These are phyloP conservation scores for Hemileccinum hortonii DNA, from an alignment of 1,284 basidiomycete genomes.

Conservation along the genomic window DNA sequence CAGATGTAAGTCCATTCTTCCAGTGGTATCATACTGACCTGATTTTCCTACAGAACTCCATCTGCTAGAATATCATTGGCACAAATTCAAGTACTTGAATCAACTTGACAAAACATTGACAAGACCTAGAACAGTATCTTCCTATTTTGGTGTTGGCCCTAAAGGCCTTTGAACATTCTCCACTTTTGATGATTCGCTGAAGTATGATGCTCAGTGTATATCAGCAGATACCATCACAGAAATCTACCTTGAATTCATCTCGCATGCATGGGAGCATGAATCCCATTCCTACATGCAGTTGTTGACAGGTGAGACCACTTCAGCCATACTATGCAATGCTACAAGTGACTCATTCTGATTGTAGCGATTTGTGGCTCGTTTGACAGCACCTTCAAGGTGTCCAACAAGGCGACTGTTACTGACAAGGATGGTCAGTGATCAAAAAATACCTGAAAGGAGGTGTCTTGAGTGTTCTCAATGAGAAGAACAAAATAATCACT, in stretches of 20 bases:
- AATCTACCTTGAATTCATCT: neutral
- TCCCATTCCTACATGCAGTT: neutral
- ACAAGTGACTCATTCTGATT: neutral
- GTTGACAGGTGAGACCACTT: neutral
- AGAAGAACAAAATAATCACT: slow-evolving; percentile 1
- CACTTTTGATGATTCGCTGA: neutral
- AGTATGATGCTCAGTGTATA: neutral
- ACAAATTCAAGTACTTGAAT: neutral
- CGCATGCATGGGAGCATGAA: neutral
- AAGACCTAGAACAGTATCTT: neutral
- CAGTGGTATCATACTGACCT: no score
- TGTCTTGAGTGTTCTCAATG: slow-evolving; percentile 4
- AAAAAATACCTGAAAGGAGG: neutral
- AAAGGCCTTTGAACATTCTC: neutral
- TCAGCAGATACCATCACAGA: neutral
- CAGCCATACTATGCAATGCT: neutral
- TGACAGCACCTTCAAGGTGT: slow-evolving; percentile 2
- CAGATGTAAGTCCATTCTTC: neutral
- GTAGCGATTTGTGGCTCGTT: slow-evolving; percentile 1
- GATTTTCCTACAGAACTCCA: neutral
- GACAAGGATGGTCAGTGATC: neutral
- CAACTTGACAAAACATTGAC: neutral
- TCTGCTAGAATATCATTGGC: neutral
- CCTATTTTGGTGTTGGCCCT: neutral
- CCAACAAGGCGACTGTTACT: neutral